Conservation (phyloP, 2,329 filamentous ascomycete species). For the Epichloe baconii region DNA sequence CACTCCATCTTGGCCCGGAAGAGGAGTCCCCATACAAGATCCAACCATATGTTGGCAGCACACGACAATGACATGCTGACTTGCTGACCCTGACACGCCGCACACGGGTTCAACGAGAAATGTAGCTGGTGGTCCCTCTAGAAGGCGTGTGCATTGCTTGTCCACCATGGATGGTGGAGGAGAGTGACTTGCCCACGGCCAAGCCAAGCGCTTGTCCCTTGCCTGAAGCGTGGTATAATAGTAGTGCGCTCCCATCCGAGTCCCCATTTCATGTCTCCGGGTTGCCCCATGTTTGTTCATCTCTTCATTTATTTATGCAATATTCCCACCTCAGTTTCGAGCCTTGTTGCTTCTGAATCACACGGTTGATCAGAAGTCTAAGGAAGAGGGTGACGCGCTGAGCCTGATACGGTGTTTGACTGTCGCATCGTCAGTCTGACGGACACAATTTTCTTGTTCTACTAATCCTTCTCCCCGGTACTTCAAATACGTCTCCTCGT, state of each 20-base stretch:
- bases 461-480: neutral
- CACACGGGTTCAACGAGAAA: neutral
- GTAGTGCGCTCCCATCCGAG: neutral
- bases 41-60: neutral
- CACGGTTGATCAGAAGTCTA: neutral
- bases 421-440: neutral
- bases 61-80: neutral
- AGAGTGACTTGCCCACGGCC: neutral
- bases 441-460: neutral
- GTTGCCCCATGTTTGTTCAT: neutral
- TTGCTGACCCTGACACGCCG: slow-evolving; percentile 1
- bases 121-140: neutral
- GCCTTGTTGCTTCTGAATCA: slow-evolving; percentile 1
- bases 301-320: neutral
- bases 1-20: neutral
- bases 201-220: neutral
- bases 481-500: neutral
- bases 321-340: neutral
- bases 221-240: slow-evolving; percentile 3
- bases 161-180: neutral
- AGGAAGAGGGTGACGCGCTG: neutral
- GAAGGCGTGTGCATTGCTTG: neutral
- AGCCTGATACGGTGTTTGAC: neutral
- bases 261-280: neutral
- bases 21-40: neutral